These are phyloP conservation scores for Entomortierella parvispora DNA, from an alignment of 192 early-diverging fungal genomes.

Conservation along the genomic window DNA sequence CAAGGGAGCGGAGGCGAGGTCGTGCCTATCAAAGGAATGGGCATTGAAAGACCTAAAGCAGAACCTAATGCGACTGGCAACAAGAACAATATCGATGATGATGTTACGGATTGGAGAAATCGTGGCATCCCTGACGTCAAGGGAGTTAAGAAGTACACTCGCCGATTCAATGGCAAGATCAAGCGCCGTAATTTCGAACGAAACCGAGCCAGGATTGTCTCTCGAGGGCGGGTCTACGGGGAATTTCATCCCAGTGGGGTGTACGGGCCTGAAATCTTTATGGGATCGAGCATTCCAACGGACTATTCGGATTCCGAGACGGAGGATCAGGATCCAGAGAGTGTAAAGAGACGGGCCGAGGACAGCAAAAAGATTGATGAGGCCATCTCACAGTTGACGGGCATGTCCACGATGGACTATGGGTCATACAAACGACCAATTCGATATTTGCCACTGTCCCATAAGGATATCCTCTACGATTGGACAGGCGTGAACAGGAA, in stretches of 20 bases:
- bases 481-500: conserved; percentile 22
- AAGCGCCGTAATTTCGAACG: conserved; percentile 19
- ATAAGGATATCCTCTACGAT: conserved; percentile 10
- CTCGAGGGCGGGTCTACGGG: background rate
- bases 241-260: too few relatives aligned
- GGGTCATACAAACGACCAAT: conserved; percentile 7
- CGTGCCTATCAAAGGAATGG: conserved; percentile 28
- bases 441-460: conserved; percentile 2
- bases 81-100: background rate
- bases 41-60: conserved; percentile 2
- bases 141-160: conserved; percentile 40
- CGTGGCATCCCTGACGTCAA: conserved; percentile 10
- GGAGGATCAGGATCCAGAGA: background rate
- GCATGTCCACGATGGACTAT: background rate
- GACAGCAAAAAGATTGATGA: conserved; percentile 6
- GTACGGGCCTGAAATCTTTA: background rate
- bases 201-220: background rate
- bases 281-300: conserved; percentile 10
- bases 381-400: conserved; percentile 7
- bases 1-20: conserved; percentile 28
- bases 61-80: background rate
- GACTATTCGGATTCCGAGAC: conserved; percentile 34
- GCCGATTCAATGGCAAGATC: conserved; percentile 22
- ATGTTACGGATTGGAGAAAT: background rate
- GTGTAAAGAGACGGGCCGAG: background rate